phyloP scores from a whole-genome alignment of 2,329 filamentous ascomycete species.

The Ampelomyces quisqualis region DNA sequence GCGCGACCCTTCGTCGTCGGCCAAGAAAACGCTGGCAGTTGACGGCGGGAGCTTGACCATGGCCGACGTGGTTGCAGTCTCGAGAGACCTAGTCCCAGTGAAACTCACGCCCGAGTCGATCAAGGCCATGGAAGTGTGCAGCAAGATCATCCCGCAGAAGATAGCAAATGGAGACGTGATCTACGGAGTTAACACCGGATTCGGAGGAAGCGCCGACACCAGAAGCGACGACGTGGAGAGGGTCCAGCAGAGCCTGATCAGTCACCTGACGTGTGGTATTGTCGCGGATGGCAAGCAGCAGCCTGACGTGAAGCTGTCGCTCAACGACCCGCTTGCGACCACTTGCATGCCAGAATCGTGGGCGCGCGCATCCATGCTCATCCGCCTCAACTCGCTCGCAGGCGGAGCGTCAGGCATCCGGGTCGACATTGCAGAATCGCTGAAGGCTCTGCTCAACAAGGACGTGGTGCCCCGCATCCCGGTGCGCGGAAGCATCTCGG shows the following conservation, averaged over 20 bases:
- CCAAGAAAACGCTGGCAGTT: background rate
- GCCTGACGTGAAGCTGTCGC: slow-evolving; percentile 11
- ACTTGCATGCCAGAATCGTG: slow-evolving; percentile 42
- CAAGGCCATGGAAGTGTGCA: background rate
- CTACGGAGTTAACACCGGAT: background rate
- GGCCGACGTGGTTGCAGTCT: background rate
- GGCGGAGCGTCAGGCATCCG: slow-evolving; percentile 59
- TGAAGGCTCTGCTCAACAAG: slow-evolving; percentile 44
- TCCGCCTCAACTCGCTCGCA: slow-evolving; percentile 58
- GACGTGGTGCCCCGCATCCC: slow-evolving; percentile 55
- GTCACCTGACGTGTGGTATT: slow-evolving; percentile 12
- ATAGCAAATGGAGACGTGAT: background rate
- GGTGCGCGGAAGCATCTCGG: slow-evolving; percentile 55
- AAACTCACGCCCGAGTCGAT: background rate
- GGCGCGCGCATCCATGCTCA: slow-evolving; percentile 58
- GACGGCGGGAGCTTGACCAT: slow-evolving; percentile 1
- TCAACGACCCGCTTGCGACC: slow-evolving; percentile 12
- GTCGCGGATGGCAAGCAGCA: slow-evolving; percentile 11
- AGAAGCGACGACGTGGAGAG: slow-evolving; percentile 6
- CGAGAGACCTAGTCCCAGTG: background rate
- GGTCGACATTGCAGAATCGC: slow-evolving; percentile 48
- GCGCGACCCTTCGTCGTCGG: background rate
- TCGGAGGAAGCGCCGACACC: slow-evolving; percentile 5
- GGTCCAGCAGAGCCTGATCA: slow-evolving; percentile 10
- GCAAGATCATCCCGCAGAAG: background rate